Evolutionary conservation across 495 filamentous ascomycete genomes (phyloP).

Genomic region (Penicillium desertorum): DNA sequence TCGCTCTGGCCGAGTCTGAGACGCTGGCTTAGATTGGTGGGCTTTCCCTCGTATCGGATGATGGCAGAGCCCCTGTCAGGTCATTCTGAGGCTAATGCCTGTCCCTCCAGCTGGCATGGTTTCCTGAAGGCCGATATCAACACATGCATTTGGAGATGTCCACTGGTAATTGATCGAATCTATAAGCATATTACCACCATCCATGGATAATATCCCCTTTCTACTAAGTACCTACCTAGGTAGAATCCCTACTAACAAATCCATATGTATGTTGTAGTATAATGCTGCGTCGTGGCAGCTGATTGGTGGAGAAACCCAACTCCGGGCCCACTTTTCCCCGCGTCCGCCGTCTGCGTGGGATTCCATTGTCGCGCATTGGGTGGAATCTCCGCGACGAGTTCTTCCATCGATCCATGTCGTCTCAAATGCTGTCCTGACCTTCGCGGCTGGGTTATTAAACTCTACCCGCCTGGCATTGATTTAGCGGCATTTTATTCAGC

Average conservation of each 20-base stretch:
- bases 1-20: conserved; percentile 15
- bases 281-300: background rate
- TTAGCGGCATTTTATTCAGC: background rate
- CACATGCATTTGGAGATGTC: background rate
- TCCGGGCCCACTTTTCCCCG: conserved; percentile 27
- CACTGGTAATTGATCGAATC: background rate
- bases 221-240: too few relatives aligned
- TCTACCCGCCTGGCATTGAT: background rate
- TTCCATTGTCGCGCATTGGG: conserved; percentile 6
- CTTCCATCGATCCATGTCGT: conserved; percentile 14
- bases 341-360: conserved; percentile 20
- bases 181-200: background rate
- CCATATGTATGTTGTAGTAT: background rate
- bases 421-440: conserved; percentile 8
- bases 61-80: background rate
- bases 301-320: conserved; percentile 45
- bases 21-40: conserved; percentile 7
- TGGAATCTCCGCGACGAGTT: conserved; percentile 10
- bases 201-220: background rate
- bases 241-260: background rate
- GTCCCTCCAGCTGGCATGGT: background rate
- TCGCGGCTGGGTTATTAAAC: background rate
- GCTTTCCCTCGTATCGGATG: conserved; percentile 33
- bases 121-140: background rate
- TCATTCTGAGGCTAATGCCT: conserved; percentile 1